A percentile compares a stretch with the other conserved stretches of the same genome.
Evolutionary conservation across 2,329 filamentous ascomycete species (phyloP).

Genomic region (Fusarium transvaalense): DNA sequence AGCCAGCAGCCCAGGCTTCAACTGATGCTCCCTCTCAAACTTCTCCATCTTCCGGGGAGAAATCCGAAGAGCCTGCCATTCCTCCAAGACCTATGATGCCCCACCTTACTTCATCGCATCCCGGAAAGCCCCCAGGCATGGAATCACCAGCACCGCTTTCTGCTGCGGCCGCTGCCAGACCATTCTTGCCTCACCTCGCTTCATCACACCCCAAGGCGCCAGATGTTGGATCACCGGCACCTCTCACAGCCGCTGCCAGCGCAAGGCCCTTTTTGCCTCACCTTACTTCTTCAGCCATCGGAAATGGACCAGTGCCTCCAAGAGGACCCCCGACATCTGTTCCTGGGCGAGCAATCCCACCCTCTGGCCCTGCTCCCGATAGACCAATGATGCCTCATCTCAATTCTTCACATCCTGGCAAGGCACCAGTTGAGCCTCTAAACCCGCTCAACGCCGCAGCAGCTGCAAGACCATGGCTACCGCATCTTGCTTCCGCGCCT

Average conservation of each 20-base stretch:
- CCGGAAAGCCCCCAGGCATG: conserved; percentile 26
- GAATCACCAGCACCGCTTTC: conserved; percentile 27
- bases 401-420: background rate
- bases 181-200: conserved; percentile 39
- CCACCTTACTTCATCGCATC: conserved; percentile 36
- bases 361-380: too few relatives aligned
- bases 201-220: conserved; percentile 25
- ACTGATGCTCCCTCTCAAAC: conserved; percentile 43
- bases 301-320: background rate
- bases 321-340: background rate
- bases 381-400: background rate
- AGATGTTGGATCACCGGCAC: background rate
- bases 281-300: background rate
- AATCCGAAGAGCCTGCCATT: background rate
- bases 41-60: conserved; percentile 19
- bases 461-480: conserved; percentile 1
- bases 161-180: conserved; percentile 15
- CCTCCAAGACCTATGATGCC: conserved; percentile 42
- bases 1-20: conserved; percentile 43
- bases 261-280: background rate
- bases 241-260: background rate
- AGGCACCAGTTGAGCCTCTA: background rate
- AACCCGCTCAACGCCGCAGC: background rate
- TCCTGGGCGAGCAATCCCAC: background rate
- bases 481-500: conserved; percentile 3